phyloP scores from a whole-genome alignment of 75 land plant genomes.

The Isoetes taiwanensis region DNA sequence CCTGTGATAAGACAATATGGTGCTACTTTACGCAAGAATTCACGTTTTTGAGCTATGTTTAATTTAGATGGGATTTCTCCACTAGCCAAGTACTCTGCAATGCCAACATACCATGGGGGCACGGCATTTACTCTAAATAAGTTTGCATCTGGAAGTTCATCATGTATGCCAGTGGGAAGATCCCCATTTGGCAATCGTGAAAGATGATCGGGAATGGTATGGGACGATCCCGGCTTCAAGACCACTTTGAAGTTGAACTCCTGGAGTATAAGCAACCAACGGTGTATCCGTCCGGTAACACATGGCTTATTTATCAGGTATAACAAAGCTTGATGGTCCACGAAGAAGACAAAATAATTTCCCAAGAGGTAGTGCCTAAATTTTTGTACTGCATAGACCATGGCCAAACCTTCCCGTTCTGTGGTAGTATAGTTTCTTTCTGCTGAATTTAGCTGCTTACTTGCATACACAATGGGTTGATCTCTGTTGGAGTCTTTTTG shows the following conservation, averaged over 20 bases:
- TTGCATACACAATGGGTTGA: background rate
- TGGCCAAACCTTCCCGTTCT: slow-evolving; percentile 1
- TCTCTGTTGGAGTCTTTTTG: background rate
- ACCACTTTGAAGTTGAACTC: background rate
- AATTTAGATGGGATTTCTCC: too few relatives aligned
- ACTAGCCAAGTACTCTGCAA: too few relatives aligned
- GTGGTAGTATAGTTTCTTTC: slow-evolving; percentile 1
- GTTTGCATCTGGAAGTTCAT: too few relatives aligned
- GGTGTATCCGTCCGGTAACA: background rate
- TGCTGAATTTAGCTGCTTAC: background rate
- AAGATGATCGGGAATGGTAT: too few relatives aligned
- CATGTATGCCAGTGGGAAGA: too few relatives aligned
- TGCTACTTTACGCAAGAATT: too few relatives aligned
- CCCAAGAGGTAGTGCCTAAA: background rate
- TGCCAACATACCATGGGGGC: too few relatives aligned
- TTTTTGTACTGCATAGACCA: background rate
- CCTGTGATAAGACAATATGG: too few relatives aligned
- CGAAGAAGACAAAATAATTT: background rate
- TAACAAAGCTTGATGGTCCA: background rate
- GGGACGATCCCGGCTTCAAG: too few relatives aligned
- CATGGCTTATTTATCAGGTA: slow-evolving; percentile 1
- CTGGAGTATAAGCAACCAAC: background rate
- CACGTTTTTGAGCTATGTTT: too few relatives aligned
- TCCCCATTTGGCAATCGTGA: too few relatives aligned
- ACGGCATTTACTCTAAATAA: too few relatives aligned